Base-by-base conservation (phyloP, 2,329 filamentous ascomycete species). In the Malbranchea zuffiana region DNA sequence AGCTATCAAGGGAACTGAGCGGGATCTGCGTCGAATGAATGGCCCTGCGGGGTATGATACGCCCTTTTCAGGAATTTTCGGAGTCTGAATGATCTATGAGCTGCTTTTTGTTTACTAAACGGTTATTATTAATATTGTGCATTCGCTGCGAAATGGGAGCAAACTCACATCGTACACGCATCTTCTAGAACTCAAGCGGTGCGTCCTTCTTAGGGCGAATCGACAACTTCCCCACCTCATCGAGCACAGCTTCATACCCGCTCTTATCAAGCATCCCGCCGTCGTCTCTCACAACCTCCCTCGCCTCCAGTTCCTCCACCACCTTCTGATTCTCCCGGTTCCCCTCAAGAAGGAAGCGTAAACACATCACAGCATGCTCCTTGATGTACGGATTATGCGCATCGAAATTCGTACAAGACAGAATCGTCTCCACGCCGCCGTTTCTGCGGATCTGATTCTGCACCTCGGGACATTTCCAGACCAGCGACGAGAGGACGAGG, bases 361-460 rank as follows among this genome's bases (percentile, higher is more conserved):
- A 69, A 47, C 82, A 87, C 55, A 93, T 78, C 33, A 87, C 84
- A 2, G 85, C 83, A 46, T 87, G 82, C 58, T 96, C 88, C 51
- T 88, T 84, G 45, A 93, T 87, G 54, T 88, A 95, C 0, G 86
- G 85, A 53, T 95, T 95, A 61, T 93, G 78, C 48, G 88, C 85
- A 54, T 96, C 88, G 54, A 90, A 90, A 20, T 78, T 74, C 50
- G 86, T 95, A 60, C 86, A 94, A 52, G 86, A 86, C 11, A 95
- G 72, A 13, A 96, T 71, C 0, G 83, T 79, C 47, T 93, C 82
- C 28, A 96, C 82, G 27, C 88, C 88, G 46, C 85, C 82, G 50
- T 88, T 75, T 32, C 78, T 73, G 29, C 92, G 75, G 44, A 96
- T 83, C 56, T 95, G 88, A 49, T 81, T 76, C 59, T 96, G 88